Base-by-base conservation (phyloP, 2,329 filamentous ascomycete genomes). In the Coniella vitis region DNA sequence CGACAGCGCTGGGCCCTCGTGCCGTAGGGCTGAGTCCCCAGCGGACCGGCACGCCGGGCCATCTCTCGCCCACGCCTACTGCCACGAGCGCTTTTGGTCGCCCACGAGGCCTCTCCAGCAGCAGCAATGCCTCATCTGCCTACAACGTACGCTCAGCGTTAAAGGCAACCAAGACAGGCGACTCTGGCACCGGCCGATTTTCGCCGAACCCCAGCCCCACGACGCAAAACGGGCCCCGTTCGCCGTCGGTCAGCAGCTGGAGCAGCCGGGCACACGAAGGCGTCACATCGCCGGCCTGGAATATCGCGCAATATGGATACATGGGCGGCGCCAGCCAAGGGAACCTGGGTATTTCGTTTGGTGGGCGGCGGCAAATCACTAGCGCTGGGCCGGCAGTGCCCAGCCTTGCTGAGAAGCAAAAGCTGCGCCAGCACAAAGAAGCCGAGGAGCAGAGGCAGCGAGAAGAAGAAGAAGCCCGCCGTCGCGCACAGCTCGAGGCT, bases 301-400 rank as follows among this genome's bases (percentile, higher is more conserved):
- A 97, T 63, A 97, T 97, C 58, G 86, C 90, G 49, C 93, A 98
- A 64, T 98, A 98, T 63, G 90, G 93, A 7, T 98, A 96, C 67
- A 93, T 97, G 86, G 93, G 93, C 50, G 93, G 93, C 42, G 93
- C 93, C 21, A 96, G 88, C 61, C 93, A 98, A 65, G 91, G 89
- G 3, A 97, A 95, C 59, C 82, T 96, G 54, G 93, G 93, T 16
- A 89, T 98, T 58, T 82, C 87, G 10, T 97, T 97, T 66, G 93
- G 93, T 48, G 88, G 84, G 16, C 81, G 90, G 58, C 81, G 93
- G 52, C 93, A 98, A 69, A 97, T 98, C 63, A 97, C 90, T 8
- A 89, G 78, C 58, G 80, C 88, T 13, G 76, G 81, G 29, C 93
- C 93, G 4, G 66, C 78, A 39, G 88, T 97, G 9, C 90, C 90